Base-by-base conservation (phyloP, 345 rosid species). In the Citrus medica region DNA sequence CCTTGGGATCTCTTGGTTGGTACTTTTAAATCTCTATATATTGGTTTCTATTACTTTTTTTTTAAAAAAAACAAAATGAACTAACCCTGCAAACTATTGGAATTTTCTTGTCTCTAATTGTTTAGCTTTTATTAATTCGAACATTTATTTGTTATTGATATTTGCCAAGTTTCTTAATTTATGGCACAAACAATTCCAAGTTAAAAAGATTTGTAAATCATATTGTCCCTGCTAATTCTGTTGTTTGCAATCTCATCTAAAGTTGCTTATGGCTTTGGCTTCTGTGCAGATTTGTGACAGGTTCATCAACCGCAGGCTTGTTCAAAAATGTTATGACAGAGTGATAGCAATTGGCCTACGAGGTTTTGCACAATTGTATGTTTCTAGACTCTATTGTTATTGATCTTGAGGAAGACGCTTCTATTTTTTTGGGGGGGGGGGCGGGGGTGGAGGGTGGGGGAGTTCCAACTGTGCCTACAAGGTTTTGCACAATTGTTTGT, bases 1-100 rank as follows among this genome's bases (percentile, higher is more conserved):
- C 85, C 88, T 78, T 85, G 83, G 83, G 88, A 85, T 73, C 78
- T 85, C 24, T 63, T 83, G 88, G 88, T 85, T 61, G 64, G 84
- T 78, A 64, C 16, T 62, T 46, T 42, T 56, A 7, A 60, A 37
- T 65, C 32, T 37, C 6, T 35, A 59, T 24, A 8, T 59, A 32
- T 59, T 73, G 33, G 3, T 73, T 24, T 73, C 24, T n/a, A 58
- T 19, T 7, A 35, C n/a, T 37, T 37, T 0, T 53, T 53, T 17
- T 53, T 53, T 53, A 17, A 0, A 0, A 17, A 63, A 75, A 48
- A 30, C 13, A 21, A 35, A 46, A 63, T 35, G 7, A 46, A 27
- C 6, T 12, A 48, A 63, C 4, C 38, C n/a, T 75, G 22, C 3
- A 14, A 66, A 32, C 17, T 53, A 12, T n/a, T 51, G 60, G 38